Percentiles rank a stretch among this genome's conserved stretches.
These are phyloP conservation scores for Pythium scleroteichum DNA, from an alignment of 352 stramenopile species.

Conservation along the genomic window DNA sequence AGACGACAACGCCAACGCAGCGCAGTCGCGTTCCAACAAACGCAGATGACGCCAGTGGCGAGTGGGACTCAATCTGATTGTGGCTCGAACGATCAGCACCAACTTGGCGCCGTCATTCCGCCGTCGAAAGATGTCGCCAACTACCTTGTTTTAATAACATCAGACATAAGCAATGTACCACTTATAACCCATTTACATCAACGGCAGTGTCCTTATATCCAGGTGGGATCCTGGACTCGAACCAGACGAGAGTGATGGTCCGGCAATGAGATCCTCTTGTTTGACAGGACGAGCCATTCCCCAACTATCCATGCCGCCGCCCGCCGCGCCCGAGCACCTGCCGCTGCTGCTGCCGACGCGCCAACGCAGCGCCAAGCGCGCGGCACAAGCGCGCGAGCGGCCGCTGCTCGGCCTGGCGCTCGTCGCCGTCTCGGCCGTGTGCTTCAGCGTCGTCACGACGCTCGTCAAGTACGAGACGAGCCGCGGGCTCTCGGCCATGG, in stretches of 20 bases:
- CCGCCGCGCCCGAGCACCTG: neutral
- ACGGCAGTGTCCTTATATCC: too few relatives aligned
- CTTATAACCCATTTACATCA: too few relatives aligned
- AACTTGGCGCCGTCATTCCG: too few relatives aligned
- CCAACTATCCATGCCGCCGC: neutral
- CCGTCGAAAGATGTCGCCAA: too few relatives aligned
- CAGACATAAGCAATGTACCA: too few relatives aligned
- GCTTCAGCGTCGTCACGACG: conserved; percentile 54
- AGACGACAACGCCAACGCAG: too few relatives aligned
- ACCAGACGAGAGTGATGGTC: conserved; percentile 1
- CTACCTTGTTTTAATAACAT: too few relatives aligned
- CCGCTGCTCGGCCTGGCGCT: conserved; percentile 34
- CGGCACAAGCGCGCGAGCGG: conserved; percentile 2
- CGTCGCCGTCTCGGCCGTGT: conserved; percentile 52
- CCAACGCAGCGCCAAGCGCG: neutral
- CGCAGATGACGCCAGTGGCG: too few relatives aligned
- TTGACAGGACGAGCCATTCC: neutral
- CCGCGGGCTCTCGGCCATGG: conserved; percentile 40
- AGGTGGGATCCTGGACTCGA: conserved; percentile 1
- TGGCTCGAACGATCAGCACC: too few relatives aligned
- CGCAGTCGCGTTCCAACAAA: too few relatives aligned
- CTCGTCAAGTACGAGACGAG: conserved; percentile 61
- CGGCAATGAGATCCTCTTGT: neutral
- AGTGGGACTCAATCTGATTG: too few relatives aligned
- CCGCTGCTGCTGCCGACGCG: neutral